Evolutionary conservation across 306 rosid species (phyloP), one percentile per base, ranked within the genome.

Genomic region (Cotoneaster glaucophyllus): DNA sequence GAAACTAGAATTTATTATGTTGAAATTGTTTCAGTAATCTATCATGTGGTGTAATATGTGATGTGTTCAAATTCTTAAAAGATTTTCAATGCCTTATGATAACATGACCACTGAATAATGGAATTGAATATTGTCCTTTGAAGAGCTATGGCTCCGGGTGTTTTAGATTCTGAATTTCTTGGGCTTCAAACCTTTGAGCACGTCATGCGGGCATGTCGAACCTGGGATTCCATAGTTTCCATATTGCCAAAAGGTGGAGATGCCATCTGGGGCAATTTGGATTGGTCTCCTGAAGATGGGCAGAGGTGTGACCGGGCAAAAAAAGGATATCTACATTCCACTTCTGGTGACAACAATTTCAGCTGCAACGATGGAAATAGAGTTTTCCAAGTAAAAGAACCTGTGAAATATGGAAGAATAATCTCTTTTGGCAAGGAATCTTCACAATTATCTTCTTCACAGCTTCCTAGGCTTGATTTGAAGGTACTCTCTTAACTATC

Each of bases 161-260:
- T 88, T 79, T 75, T 89, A 44, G 90, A 93, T 68, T 89, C 87
- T 11, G 79, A 84, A 59, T 77, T 85, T 74, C 89, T 90, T 39
- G 87, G 89, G 14, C 87, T 85, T 76, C 95, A 81, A 80, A 85
- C 87, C 2, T 77, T 89, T 1, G 86, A 89, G 75, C 91, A 86
- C 65, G 26, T 90, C 79, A 77, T 87, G 89, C 82, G 87, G 28
- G 78, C 86, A 26, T 81, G 75, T 76, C 88, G 95, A 82, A 87
- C 95, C 39, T 90, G 97, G 98, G 97, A 93, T 84, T 89, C 97
- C 44, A 74, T 78, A 32, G 73, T 88, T 64, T 87, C 97, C 14
- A 82, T 90, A 86, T 77, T 93, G 85, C 98, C 98, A 13, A 93
- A 93, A 81, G 98, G 97, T 3, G 95, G 97, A 22, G 91, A 89